Evolutionary conservation across 225 moss, liverwort and hornwort species (phyloP).

Genomic region (Bryoerythrophyllum caledonicum): DNA sequence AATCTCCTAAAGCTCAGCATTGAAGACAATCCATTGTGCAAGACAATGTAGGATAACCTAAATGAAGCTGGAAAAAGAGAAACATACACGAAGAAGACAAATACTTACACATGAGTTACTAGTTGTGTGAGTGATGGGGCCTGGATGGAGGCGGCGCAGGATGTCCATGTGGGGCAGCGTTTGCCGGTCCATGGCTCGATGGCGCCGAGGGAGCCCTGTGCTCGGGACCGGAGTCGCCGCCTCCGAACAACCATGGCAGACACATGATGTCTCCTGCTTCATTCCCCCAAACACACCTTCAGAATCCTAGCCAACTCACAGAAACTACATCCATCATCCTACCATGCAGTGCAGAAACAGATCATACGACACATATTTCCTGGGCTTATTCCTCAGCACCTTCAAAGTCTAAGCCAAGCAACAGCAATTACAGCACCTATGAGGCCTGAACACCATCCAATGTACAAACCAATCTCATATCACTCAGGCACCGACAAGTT

Average conservation of each 20-base stretch:
- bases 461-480: too few relatives aligned
- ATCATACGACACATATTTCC: not conserved
- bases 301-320: not conserved
- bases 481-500: not conserved
- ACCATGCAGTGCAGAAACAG: not conserved
- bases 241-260: slow-evolving; percentile 61
- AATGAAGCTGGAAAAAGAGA: too few relatives aligned
- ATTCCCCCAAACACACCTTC: not conserved
- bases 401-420: too few relatives aligned
- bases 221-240: slow-evolving; percentile 51
- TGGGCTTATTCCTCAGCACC: too few relatives aligned
- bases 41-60: too few relatives aligned
- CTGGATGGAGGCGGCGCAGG: slow-evolving; percentile 54
- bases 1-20: too few relatives aligned
- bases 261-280: slow-evolving; percentile 44
- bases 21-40: too few relatives aligned
- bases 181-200: slow-evolving; percentile 36
- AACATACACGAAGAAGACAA: too few relatives aligned
- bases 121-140: slow-evolving; percentile 50
- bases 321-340: not conserved
- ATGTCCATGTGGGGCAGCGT: slow-evolving; percentile 45
- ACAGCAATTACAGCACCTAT: too few relatives aligned
- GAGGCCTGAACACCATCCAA: too few relatives aligned
- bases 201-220: slow-evolving; percentile 51
- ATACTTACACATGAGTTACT: not conserved